Conservation (phyloP, 768 basidiomycete genomes). For the Obba rivulosa region DNA sequence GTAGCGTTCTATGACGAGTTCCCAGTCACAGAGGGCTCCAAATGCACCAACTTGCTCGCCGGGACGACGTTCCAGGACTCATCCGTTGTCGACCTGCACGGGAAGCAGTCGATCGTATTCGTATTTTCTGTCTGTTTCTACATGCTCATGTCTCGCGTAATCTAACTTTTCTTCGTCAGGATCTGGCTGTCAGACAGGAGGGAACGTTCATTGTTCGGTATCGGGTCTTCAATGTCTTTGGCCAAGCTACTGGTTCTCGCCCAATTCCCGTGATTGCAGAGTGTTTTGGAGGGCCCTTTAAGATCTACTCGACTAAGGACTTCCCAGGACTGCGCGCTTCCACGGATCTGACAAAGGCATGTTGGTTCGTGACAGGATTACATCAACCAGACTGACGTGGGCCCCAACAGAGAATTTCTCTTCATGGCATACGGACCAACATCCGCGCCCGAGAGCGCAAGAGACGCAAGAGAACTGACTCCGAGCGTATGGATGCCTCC, state of each 20-base stretch:
- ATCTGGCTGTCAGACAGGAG: constrained; percentile 65
- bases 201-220: constrained; percentile 67
- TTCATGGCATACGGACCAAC: constrained; percentile 54
- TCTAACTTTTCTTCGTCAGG: constrained; percentile 37
- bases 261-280: constrained; percentile 53
- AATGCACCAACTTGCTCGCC: constrained; percentile 46
- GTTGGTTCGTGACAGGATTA: constrained; percentile 16
- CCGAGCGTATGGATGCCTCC: too few relatives aligned
- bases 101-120: constrained; percentile 52
- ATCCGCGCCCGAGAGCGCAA: constrained; percentile 54
- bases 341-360: constrained; percentile 59
- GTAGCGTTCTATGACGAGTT: constrained; percentile 36
- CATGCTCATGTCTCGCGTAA: neutral
- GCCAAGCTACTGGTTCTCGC: constrained; percentile 27
- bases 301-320: constrained; percentile 66
- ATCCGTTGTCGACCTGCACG: constrained; percentile 29
- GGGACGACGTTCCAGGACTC: constrained; percentile 31
- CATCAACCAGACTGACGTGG: neutral
- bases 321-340: constrained; percentile 65
- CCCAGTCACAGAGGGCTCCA: constrained; percentile 43
- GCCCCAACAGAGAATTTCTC: constrained; percentile 16
- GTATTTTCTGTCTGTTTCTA: constrained; percentile 53
- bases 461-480: constrained; percentile 32
- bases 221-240: constrained; percentile 58
- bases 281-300: constrained; percentile 58